Conservation (phyloP, 1,284 basidiomycete species). For the Ganoderma resinaceum region DNA sequence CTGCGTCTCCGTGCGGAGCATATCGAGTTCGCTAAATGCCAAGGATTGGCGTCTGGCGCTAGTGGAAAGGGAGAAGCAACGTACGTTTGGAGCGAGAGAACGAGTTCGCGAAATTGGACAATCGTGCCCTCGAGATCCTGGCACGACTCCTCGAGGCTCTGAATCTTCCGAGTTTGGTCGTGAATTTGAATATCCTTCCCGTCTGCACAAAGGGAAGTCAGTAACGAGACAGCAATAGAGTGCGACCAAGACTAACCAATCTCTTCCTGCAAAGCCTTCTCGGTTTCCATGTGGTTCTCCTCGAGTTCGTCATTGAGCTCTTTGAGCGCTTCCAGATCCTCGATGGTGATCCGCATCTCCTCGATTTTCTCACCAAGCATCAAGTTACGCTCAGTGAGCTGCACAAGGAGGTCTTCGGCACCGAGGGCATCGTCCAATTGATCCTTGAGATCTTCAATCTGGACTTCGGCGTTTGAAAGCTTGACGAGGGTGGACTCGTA, state of each 20-base stretch:
- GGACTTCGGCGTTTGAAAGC: slow-evolving; percentile 85
- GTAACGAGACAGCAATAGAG: neutral
- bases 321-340: slow-evolving; percentile 95
- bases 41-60: neutral
- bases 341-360: slow-evolving; percentile 94
- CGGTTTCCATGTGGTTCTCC: slow-evolving; percentile 95
- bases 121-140: slow-evolving; percentile 90
- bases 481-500: slow-evolving; percentile 84
- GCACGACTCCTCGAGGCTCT: slow-evolving; percentile 77
- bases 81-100: slow-evolving; percentile 82
- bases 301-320: slow-evolving; percentile 98
- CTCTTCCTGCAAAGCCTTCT: slow-evolving; percentile 91
- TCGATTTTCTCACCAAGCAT: slow-evolving; percentile 96
- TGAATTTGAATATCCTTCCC: slow-evolving; percentile 73
- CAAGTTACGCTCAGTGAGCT: slow-evolving; percentile 94
- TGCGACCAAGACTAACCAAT: slow-evolving; percentile 62
- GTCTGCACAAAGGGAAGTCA: slow-evolving; percentile 51
- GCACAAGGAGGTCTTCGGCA: slow-evolving; percentile 96
- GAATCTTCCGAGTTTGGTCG: slow-evolving; percentile 71
- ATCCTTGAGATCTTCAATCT: slow-evolving; percentile 92
- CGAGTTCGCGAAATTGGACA: slow-evolving; percentile 89
- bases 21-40: slow-evolving; percentile 77
- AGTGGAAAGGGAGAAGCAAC: slow-evolving; percentile 26
- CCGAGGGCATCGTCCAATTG: slow-evolving; percentile 96
- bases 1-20: slow-evolving; percentile 83